phyloP scores from a whole-genome alignment of 2,329 filamentous ascomycete genomes.

The Cryphonectria radicalis region DNA sequence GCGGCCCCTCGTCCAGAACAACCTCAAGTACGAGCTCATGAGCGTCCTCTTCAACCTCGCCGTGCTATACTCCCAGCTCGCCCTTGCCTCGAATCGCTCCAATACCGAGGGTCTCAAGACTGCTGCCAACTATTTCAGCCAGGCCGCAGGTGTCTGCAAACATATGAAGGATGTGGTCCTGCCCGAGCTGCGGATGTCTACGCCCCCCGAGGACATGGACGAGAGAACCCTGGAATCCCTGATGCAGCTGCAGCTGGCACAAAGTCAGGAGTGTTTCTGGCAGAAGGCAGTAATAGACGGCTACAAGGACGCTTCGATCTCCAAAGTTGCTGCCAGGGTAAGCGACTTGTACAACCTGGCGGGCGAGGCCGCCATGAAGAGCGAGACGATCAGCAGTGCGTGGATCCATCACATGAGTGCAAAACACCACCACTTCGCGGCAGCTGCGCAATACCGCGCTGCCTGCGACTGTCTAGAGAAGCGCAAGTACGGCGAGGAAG shows the following conservation, averaged over 20 bases:
- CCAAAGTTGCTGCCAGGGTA: slow-evolving; percentile 85
- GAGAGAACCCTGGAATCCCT: slow-evolving; percentile 82
- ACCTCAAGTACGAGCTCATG: slow-evolving; percentile 80
- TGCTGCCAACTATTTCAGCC: slow-evolving; percentile 88
- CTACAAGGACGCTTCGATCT: slow-evolving; percentile 89
- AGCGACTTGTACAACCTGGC: slow-evolving; percentile 88
- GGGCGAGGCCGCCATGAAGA: slow-evolving; percentile 84
- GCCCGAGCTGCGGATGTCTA: slow-evolving; percentile 78
- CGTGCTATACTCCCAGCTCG: slow-evolving; percentile 91
- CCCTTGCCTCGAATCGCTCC: slow-evolving; percentile 75
- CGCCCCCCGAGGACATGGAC: slow-evolving; percentile 96
- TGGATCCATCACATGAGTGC: slow-evolving; percentile 99
- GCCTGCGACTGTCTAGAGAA: slow-evolving; percentile 93
- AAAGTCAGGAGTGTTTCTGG: slow-evolving; percentile 98
- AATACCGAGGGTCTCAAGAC: slow-evolving; percentile 83
- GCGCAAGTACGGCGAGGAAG: slow-evolving; percentile 91
- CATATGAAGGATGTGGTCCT: slow-evolving; percentile 78
- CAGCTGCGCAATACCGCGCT: slow-evolving; percentile 89
- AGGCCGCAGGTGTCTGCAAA: slow-evolving; percentile 80
- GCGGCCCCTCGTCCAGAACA: slow-evolving; percentile 68
- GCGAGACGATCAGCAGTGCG: slow-evolving; percentile 84
- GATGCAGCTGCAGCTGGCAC: slow-evolving; percentile 81
- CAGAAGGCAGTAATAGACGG: slow-evolving; percentile 94
- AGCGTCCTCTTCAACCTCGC: slow-evolving; percentile 94
- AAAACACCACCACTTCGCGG: slow-evolving; percentile 96